phyloP scores from a whole-genome alignment of 1,139 yeast genomes.

The Saccharomyces hybrid region DNA sequence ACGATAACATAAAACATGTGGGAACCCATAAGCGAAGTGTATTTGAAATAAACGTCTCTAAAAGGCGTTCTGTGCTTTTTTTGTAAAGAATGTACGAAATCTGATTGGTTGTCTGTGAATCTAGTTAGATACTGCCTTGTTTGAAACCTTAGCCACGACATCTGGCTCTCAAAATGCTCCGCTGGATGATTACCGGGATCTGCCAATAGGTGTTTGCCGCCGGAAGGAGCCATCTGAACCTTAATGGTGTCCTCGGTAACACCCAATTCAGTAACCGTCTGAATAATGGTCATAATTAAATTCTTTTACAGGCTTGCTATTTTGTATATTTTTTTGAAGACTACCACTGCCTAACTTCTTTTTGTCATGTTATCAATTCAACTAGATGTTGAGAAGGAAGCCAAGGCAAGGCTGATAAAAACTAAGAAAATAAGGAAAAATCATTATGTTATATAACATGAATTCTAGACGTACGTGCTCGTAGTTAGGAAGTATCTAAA shows the following conservation, averaged over 20 bases:
- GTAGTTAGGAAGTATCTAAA: background rate
- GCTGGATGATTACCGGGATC: slow-evolving; percentile 72
- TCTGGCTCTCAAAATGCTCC: slow-evolving; percentile 53
- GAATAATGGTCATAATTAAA: background rate
- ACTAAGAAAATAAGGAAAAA: background rate
- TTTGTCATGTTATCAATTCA: background rate
- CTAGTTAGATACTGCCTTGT: slow-evolving; percentile 53
- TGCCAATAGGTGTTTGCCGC: slow-evolving; percentile 23
- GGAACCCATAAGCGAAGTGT: slow-evolving; percentile 84
- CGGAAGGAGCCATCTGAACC: background rate
- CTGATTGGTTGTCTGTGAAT: slow-evolving; percentile 59
- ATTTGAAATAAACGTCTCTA: slow-evolving; percentile 72
- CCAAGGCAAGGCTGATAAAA: background rate
- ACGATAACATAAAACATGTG: slow-evolving; percentile 89
- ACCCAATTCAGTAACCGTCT: background rate
- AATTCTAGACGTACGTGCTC: background rate
- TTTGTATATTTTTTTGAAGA: background rate
- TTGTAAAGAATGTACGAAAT: slow-evolving; percentile 53
- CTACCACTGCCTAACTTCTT: background rate
- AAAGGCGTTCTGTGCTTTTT: slow-evolving; percentile 39
- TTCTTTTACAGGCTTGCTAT: background rate
- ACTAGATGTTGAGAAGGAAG: background rate
- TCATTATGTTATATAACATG: background rate
- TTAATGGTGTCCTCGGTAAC: background rate
- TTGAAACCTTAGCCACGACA: slow-evolving; percentile 53